Base-by-base conservation (phyloP, 2,329 filamentous ascomycete species). In the Talaromyces sp. region DNA sequence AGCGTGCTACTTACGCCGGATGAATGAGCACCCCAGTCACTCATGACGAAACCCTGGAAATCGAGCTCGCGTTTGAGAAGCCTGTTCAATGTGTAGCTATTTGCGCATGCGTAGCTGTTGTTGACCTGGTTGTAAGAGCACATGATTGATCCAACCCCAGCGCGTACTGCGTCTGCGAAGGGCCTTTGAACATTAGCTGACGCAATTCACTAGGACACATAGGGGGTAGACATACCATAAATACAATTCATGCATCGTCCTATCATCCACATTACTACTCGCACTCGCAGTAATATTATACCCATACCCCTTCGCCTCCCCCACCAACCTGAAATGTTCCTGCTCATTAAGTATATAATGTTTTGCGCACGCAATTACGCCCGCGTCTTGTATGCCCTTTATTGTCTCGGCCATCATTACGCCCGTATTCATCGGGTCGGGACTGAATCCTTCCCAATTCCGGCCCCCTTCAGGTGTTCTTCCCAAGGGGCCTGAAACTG, bases 321-420 rank as follows among this genome's bases (percentile, higher is more conserved):
- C 86, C n/a, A 79, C 74, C 71, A 90, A 87, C 65, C 90, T 86
- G 86, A 90, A 84, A 78, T 89, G 78, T 83, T 91, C 83, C 79
- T 93, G 91, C 77, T 92, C 90, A 71, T 93, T 91, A 54, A 80
- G 84, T 65, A 92, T 85, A 74, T 82, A 89, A 74, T 93, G 90
- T 82, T 93, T 94, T 52, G 89, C 89, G 72, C 89, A 93, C 66
- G 93, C 91, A 77, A 96, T 89, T 60, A 94, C 86, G 74, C 92
- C 92, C 14, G 88, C 88, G 72, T 89, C 86, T 74, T 96, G 93
- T 52, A 96, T 93, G 66, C 93, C 93, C 73, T 86, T 85, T 66
- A 96, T 84, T 0, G 89, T 91, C 73, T 90, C 83, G 39, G 87
- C 86, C 70, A 93, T 88, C 60, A 87, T 87, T 67, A 89, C 81